Evolutionary conservation across 495 filamentous ascomycete species (phyloP).

Genomic region (Durotheca rogersii): DNA sequence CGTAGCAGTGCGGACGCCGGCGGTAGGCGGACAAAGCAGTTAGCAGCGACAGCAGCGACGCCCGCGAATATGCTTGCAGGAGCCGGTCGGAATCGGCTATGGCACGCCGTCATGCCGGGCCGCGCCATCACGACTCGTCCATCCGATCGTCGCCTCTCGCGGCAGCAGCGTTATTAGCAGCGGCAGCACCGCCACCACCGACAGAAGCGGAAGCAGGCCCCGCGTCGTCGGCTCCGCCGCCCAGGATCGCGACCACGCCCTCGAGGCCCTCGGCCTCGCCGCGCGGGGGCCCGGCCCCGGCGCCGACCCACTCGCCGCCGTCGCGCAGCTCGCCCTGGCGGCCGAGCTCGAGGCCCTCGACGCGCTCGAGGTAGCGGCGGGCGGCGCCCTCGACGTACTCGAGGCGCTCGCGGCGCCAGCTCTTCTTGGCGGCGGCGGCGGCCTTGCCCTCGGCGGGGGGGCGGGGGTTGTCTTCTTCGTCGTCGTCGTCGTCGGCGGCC

Average conservation of each 20-base stretch:
- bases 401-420: constrained; percentile 59
- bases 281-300: constrained; percentile 40
- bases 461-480: too few species aligned
- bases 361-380: constrained; percentile 55
- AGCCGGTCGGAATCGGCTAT: too few species aligned
- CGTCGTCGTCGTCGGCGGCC: constrained; percentile 22
- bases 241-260: constrained; percentile 45
- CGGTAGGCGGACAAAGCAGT: too few species aligned
- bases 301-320: constrained; percentile 56
- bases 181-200: background rate
- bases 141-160: constrained; percentile 22
- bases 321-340: constrained; percentile 57
- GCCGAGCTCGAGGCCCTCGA: constrained; percentile 57
- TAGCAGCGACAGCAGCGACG: background rate
- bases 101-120: too few species aligned
- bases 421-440: constrained; percentile 35
- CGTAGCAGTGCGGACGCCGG: too few species aligned
- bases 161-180: background rate
- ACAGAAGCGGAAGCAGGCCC: background rate
- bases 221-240: constrained; percentile 13
- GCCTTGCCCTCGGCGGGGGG: constrained; percentile 31
- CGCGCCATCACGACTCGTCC: constrained; percentile 35
- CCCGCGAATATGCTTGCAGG: too few species aligned
- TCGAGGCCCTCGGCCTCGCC: constrained; percentile 58
- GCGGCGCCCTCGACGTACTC: constrained; percentile 76